Evolutionary conservation across 495 filamentous ascomycete genomes (phyloP).

Genomic region (Aspergillus coremiiformis): DNA sequence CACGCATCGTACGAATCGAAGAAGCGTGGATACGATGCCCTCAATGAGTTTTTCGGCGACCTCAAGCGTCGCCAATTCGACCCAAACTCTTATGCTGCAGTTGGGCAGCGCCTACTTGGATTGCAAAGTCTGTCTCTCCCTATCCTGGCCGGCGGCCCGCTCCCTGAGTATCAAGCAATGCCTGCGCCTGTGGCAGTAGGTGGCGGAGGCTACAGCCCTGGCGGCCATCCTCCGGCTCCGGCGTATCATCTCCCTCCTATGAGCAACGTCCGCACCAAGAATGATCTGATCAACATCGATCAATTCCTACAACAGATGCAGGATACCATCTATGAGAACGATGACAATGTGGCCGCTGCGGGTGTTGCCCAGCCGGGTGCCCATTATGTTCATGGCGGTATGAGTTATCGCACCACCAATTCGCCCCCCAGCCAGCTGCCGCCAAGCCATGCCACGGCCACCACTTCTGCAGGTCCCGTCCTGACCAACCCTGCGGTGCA

Average conservation of each 20-base stretch:
- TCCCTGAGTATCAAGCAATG: constrained; percentile 59
- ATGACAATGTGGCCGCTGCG: constrained; percentile 67
- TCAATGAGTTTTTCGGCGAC: constrained; percentile 91
- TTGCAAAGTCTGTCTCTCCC: constrained; percentile 65
- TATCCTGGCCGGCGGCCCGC: constrained; percentile 51
- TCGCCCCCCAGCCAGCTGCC: constrained; percentile 57
- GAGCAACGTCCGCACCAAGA: constrained; percentile 84
- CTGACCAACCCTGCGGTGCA: constrained; percentile 47
- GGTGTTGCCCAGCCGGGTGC: constrained; percentile 63
- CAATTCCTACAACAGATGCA: constrained; percentile 93
- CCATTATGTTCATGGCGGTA: constrained; percentile 51
- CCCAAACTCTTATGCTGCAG: constrained; percentile 70
- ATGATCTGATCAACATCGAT: constrained; percentile 83
- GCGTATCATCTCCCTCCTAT: constrained; percentile 72
- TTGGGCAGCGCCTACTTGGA: constrained; percentile 69
- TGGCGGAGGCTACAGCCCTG: constrained; percentile 44
- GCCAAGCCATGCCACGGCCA: constrained; percentile 48
- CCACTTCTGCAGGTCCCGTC: constrained; percentile 52
- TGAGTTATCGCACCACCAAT: constrained; percentile 62
- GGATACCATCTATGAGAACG: constrained; percentile 84
- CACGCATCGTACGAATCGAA: constrained; percentile 54
- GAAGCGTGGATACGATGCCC: constrained; percentile 77
- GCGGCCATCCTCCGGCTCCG: constrained; percentile 43
- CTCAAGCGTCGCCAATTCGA: constrained; percentile 85
- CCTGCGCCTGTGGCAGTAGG: constrained; percentile 47